A percentile compares a stretch with the other conserved stretches of the same genome.
Conservation (phyloP, 306 rosid species). For the Vigna unguiculata region DNA sequence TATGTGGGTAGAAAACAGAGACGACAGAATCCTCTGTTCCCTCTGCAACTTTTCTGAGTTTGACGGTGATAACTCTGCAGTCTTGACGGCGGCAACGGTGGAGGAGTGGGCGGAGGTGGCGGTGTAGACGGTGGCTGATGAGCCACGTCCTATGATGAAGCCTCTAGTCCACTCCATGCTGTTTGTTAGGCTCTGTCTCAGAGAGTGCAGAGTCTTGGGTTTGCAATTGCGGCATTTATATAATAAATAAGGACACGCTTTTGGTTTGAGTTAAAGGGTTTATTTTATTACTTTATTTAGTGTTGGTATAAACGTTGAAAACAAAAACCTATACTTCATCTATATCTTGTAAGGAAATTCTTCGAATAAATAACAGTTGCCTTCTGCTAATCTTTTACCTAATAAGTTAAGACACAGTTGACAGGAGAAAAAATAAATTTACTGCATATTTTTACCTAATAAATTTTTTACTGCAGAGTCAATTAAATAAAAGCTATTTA, state of each 20-base stretch:
- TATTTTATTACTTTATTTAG: slow-evolving; percentile 36
- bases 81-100: slow-evolving; percentile 70
- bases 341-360: too few relatives aligned
- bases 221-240: slow-evolving; percentile 50
- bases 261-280: slow-evolving; percentile 34
- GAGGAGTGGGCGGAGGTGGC: slow-evolving; percentile 56
- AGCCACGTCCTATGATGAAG: slow-evolving; percentile 78
- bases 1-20: slow-evolving; percentile 65
- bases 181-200: slow-evolving; percentile 36
- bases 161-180: slow-evolving; percentile 88
- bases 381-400: too few relatives aligned
- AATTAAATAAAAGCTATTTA: too few relatives aligned
- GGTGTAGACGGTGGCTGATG: slow-evolving; percentile 86
- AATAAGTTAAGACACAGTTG: too few relatives aligned
- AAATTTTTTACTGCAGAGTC: too few relatives aligned
- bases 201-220: slow-evolving; percentile 27
- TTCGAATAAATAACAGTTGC: too few relatives aligned
- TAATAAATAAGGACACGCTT: slow-evolving; percentile 20
- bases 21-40: slow-evolving; percentile 71
- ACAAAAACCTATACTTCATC: too few relatives aligned
- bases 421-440: too few relatives aligned
- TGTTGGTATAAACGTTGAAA: too few relatives aligned
- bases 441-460: too few relatives aligned
- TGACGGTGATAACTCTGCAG: slow-evolving; percentile 59
- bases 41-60: slow-evolving; percentile 57